Conservation (phyloP, 2,329 filamentous ascomycete species). For the Penicillium sp. region DNA sequence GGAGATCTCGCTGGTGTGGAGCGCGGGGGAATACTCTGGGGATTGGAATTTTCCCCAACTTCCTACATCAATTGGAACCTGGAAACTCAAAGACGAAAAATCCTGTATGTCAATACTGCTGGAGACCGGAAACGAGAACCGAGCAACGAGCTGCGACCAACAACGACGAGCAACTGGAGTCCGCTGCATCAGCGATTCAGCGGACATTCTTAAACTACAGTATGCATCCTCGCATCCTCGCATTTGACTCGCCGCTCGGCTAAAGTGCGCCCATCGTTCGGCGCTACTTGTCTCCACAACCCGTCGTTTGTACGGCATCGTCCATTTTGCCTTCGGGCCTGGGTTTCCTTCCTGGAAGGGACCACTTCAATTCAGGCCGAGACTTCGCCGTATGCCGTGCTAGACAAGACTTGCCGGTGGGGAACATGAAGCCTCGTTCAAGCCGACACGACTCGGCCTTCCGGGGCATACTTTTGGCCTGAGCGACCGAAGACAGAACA, state of each 20-base stretch:
- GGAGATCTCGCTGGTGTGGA: not conserved
- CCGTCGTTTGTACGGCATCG: not conserved
- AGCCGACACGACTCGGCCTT: conserved; percentile 3
- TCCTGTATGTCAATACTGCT: not conserved
- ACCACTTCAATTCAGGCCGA: not conserved
- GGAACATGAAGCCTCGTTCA: not conserved
- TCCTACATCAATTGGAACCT: not conserved
- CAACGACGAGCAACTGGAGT: conserved; percentile 5
- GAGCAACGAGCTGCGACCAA: not conserved
- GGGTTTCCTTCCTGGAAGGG: conserved; percentile 2
- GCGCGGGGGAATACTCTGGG: not conserved
- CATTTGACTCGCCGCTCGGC: not conserved
- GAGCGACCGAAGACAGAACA: not conserved
- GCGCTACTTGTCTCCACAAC: not conserved
- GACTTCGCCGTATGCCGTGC: not conserved
- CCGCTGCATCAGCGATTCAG: conserved; percentile 4
- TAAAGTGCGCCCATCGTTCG: not conserved
- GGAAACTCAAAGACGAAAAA: too few relatives aligned
- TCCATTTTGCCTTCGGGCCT: conserved; percentile 2
- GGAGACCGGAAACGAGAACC: not conserved
- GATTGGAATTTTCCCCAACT: not conserved
- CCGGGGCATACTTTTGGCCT: not conserved
- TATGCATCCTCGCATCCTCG: not conserved
- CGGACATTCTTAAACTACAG: conserved; percentile 3
- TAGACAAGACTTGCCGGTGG: not conserved